Evolutionary conservation across 2,329 filamentous ascomycete genomes (phyloP), one percentile per base, ranked within the genome.

Genomic region (Colletotrichum coccodes): DNA sequence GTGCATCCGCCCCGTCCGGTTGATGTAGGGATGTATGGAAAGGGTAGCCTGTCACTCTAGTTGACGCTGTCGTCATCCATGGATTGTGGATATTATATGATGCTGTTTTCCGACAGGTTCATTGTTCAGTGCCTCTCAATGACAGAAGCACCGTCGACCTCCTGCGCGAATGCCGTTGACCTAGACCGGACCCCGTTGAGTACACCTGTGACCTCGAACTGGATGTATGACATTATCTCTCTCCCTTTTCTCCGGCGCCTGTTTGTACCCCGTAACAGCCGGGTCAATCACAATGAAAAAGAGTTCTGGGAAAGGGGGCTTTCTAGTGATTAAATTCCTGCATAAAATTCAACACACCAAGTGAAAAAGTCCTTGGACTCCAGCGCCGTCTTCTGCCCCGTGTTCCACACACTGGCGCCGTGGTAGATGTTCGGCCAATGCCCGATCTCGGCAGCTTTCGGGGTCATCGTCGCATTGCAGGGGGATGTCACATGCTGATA

Each of bases 381-480:
- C 2, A 11, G 14, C 44, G 36, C 46, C 32, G 36, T 46, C 18
- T 16, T 32, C 42, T 62, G 59, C 42, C n/a, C 64, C 50, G 58
- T 38, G 50, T 50, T 63, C 21, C 42, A 26, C 21, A 53, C 12
- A 34, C 34, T n/a, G 26, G 42, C 52, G 34, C 34, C 26, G 16
- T 26, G 16, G 26, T 23, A 52, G 9, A 18, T 36, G 21, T 30
- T 6, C 21, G 34, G 26, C 21, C 42, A 38, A 3, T 63, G 42
- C 52, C 64, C 64, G 64, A 67, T 63, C 50, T 67, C 64, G 64
- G 64, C 50, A 63, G 34, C 46, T 67, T 21, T 50, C 11, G 62
- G 46, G 62, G 50, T 14, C 28, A n/a, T 12, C 21, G 42, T 38
- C 14, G 32, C 11, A 36, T 44, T 3, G 42, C 23, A 3, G 6